Evolutionary conservation across 2,329 filamentous ascomycete species (phyloP).

Genomic region (Exophiala sp.): DNA sequence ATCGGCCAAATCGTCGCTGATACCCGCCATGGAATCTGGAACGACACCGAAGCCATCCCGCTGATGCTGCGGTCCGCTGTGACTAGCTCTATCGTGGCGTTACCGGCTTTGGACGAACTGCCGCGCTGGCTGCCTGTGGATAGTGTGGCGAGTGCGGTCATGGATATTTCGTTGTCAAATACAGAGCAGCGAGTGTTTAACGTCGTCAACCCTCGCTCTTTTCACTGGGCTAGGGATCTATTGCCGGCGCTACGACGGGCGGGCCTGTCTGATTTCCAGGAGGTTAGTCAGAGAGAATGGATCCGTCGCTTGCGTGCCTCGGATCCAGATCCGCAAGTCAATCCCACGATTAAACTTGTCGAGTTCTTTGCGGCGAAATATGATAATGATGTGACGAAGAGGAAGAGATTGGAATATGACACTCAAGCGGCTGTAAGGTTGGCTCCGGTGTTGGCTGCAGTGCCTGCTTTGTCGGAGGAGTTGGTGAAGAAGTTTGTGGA

Average conservation of each 20-base stretch:
- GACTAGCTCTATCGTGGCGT: slow-evolving; percentile 39
- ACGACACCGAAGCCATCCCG: slow-evolving; percentile 48
- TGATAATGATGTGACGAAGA: slow-evolving; percentile 3
- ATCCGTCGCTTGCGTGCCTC: slow-evolving; percentile 38
- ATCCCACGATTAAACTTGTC: slow-evolving; percentile 50
- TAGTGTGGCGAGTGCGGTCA: slow-evolving; percentile 31
- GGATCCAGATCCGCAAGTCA: slow-evolving; percentile 45
- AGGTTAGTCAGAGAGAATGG: slow-evolving; percentile 30
- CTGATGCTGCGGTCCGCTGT: slow-evolving; percentile 44
- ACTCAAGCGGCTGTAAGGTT: slow-evolving; percentile 33
- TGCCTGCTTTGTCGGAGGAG: slow-evolving; percentile 25
- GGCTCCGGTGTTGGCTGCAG: slow-evolving; percentile 35
- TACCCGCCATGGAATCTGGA: slow-evolving; percentile 46
- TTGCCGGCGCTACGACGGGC: slow-evolving; percentile 48
- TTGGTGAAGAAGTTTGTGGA: slow-evolving; percentile 24
- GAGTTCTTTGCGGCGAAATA: slow-evolving; percentile 52
- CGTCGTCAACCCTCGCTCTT: slow-evolving; percentile 46
- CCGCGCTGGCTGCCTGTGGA: slow-evolving; percentile 43
- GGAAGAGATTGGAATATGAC: slow-evolving; percentile 37
- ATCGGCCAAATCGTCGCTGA: slow-evolving; percentile 51
- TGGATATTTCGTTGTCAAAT: slow-evolving; percentile 31
- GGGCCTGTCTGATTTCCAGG: slow-evolving; percentile 36
- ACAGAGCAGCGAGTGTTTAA: slow-evolving; percentile 45
- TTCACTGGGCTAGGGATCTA: slow-evolving; percentile 42
- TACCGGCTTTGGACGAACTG: slow-evolving; percentile 44